Conservation (phyloP, 495 filamentous ascomycete genomes). For the Lasiosphaeris hirsuta region DNA sequence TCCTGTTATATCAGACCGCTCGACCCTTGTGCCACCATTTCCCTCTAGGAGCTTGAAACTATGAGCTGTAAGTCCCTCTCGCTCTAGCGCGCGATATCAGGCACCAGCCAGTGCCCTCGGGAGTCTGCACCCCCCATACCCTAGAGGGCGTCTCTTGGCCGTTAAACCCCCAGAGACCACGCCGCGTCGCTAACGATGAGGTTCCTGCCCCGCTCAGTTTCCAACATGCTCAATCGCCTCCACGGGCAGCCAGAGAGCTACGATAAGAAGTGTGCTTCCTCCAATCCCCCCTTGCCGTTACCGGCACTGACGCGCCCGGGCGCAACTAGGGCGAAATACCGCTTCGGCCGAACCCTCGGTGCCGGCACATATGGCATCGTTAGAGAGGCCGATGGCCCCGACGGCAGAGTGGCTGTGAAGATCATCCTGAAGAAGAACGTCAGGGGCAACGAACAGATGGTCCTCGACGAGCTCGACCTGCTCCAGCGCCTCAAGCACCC, state of each 20-base stretch:
- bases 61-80: constrained; percentile 40
- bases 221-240: constrained; percentile 94
- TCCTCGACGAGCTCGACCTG: constrained; percentile 94
- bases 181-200: constrained; percentile 12
- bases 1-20: background rate
- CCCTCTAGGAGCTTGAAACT: constrained; percentile 22
- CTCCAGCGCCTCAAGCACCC: constrained; percentile 86
- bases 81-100: constrained; percentile 20
- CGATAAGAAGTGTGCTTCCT: constrained; percentile 80
- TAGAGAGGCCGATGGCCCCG: constrained; percentile 79
- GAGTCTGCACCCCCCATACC: constrained; percentile 4
- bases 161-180: background rate
- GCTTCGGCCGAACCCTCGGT: constrained; percentile 87
- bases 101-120: constrained; percentile 22
- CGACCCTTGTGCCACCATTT: background rate
- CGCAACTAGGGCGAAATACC: constrained; percentile 68
- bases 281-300: background rate
- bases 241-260: constrained; percentile 97
- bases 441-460: constrained; percentile 96
- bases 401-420: constrained; percentile 92
- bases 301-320: constrained; percentile 13
- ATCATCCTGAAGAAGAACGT: constrained; percentile 99
- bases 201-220: constrained; percentile 51
- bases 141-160: background rate
- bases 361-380: constrained; percentile 99